Conservation (phyloP, 148 eudicot genomes). For the Talinum fruticosum region DNA sequence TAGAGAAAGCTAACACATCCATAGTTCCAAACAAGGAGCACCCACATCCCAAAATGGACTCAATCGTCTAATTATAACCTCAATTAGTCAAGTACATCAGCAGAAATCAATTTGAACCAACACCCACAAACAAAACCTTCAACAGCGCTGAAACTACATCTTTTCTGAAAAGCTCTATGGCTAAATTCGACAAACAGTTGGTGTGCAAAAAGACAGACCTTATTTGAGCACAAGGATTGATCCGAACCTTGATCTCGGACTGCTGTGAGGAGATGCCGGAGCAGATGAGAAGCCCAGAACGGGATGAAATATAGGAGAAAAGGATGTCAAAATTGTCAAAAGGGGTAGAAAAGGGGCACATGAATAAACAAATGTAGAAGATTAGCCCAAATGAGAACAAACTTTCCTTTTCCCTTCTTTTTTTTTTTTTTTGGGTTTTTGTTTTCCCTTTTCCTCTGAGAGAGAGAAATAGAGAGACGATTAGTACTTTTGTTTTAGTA, state of each 20-base stretch:
- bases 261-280: neutral
- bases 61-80: constrained; percentile 24
- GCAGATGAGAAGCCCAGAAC: neutral
- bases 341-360: neutral
- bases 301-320: neutral
- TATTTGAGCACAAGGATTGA: neutral
- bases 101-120: neutral
- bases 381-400: constrained; percentile 6
- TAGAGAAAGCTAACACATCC: constrained; percentile 29
- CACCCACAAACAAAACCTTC: constrained; percentile 6
- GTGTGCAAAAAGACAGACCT: neutral
- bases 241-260: constrained; percentile 12
- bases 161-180: neutral
- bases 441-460: neutral
- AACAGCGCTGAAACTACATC: constrained; percentile 10
- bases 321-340: constrained; percentile 17
- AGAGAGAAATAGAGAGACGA: no score
- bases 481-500: neutral
- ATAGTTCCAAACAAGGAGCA: constrained; percentile 33
- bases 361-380: constrained; percentile 2
- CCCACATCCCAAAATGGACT: constrained; percentile 37
- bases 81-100: constrained; percentile 20
- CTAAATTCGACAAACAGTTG: constrained; percentile 17
- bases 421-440: neutral
- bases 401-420: neutral